phyloP scores from a whole-genome alignment of 1,284 basidiomycete genomes.

The Sporisorium exsertum region DNA sequence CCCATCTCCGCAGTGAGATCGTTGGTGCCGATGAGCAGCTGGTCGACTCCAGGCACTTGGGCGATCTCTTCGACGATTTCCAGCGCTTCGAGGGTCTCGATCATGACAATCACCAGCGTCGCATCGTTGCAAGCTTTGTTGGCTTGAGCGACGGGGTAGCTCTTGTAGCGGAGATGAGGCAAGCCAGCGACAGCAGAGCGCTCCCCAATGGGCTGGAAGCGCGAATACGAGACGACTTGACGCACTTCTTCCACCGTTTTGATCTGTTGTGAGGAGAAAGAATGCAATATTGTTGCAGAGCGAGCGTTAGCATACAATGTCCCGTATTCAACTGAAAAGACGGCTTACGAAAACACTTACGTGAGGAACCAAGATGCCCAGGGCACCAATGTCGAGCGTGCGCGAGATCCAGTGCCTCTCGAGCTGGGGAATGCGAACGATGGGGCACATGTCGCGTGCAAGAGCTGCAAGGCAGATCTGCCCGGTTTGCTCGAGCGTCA shows the following conservation, averaged over 20 bases:
- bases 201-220: slow-evolving; percentile 8
- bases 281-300: background rate
- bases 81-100: slow-evolving; percentile 7
- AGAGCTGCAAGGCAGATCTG: slow-evolving; percentile 5
- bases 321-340: background rate
- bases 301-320: background rate
- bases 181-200: slow-evolving; percentile 3
- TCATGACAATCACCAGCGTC: slow-evolving; percentile 11
- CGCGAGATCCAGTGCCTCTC: slow-evolving; percentile 13
- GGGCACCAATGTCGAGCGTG: slow-evolving; percentile 2
- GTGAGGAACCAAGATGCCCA: slow-evolving; percentile 14
- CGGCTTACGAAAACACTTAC: background rate
- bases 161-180: slow-evolving; percentile 3
- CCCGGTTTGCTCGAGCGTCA: slow-evolving; percentile 8
- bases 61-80: slow-evolving; percentile 9
- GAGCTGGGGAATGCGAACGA: slow-evolving; percentile 1
- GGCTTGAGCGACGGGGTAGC: slow-evolving; percentile 3
- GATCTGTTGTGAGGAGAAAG: background rate
- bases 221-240: slow-evolving; percentile 4
- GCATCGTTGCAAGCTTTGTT: slow-evolving; percentile 11
- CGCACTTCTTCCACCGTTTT: slow-evolving; percentile 10
- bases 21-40: slow-evolving; percentile 8
- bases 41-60: slow-evolving; percentile 6
- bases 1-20: slow-evolving; percentile 9
- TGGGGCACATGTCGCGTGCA: slow-evolving; percentile 11